Evolutionary conservation across 78 protist genomes (phyloP).

Genomic region (Dictyostelium brefeldianum): DNA sequence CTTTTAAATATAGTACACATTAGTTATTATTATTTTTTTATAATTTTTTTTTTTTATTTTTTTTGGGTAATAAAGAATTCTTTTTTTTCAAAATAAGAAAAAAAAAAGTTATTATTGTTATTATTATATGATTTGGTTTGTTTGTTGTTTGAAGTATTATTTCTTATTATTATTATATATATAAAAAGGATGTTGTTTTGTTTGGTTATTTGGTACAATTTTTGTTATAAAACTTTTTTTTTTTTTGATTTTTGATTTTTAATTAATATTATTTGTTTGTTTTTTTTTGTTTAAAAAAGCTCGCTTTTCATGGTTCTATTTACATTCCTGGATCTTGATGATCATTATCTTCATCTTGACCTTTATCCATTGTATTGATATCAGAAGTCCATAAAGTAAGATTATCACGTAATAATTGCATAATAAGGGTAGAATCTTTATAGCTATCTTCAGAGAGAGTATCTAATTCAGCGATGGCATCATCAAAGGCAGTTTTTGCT

Average conservation of each 20-base stretch:
- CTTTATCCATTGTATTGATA: neutral
- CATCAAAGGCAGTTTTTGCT: slow-evolving; percentile 97
- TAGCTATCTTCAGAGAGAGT: slow-evolving; percentile 97
- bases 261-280: neutral
- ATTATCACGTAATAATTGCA: slow-evolving; percentile 99
- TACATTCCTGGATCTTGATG: slow-evolving; percentile 25
- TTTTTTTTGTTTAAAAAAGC: neutral
- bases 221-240: neutral
- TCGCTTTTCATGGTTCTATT: neutral
- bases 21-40: too few species aligned
- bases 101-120: too few species aligned
- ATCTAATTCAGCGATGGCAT: slow-evolving; percentile 97
- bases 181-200: too few species aligned
- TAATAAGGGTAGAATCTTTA: slow-evolving; percentile 98
- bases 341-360: slow-evolving; percentile 3
- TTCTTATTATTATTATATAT: too few species aligned
- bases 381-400: slow-evolving; percentile 98
- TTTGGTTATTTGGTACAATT: neutral
- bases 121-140: too few species aligned
- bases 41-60: too few species aligned
- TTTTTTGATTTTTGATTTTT: neutral
- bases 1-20: too few species aligned
- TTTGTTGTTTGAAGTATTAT: too few species aligned
- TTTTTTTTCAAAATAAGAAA: too few species aligned
- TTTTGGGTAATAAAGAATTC: too few species aligned